Conservation (phyloP, 1,284 basidiomycete genomes). For the Cystobasidium pallidum region DNA sequence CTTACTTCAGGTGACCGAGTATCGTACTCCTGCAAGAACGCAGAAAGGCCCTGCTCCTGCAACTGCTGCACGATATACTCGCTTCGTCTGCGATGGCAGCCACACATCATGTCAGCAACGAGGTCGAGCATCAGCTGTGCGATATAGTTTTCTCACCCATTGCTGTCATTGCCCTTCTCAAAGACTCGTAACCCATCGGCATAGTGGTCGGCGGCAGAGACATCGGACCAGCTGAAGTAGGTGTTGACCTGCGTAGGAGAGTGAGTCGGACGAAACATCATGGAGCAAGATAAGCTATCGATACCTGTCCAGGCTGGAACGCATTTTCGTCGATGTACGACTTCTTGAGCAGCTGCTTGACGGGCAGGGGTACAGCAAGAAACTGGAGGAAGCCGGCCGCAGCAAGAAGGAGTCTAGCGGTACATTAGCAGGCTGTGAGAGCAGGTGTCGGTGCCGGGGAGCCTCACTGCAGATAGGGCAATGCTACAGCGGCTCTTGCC, state of each 20-base stretch:
- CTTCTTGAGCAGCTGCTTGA: slow-evolving; percentile 63
- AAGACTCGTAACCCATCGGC: slow-evolving; percentile 61
- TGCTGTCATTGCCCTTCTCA: slow-evolving; percentile 60
- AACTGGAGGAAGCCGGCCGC: slow-evolving; percentile 49
- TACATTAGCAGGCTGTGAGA: not conserved
- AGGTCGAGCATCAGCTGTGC: too few species aligned
- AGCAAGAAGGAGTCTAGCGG: slow-evolving; percentile 44
- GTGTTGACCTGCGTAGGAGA: slow-evolving; percentile 69
- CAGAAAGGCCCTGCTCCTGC: slow-evolving; percentile 68
- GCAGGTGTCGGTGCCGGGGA: not conserved
- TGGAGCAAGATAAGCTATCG: slow-evolving; percentile 35
- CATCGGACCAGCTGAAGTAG: slow-evolving; percentile 85
- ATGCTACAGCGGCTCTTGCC: slow-evolving; percentile 5
- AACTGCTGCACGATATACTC: slow-evolving; percentile 66
- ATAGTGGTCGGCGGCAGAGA: slow-evolving; percentile 77
- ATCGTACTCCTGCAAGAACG: slow-evolving; percentile 70
- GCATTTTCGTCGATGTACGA: slow-evolving; percentile 93
- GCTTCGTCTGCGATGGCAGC: slow-evolving; percentile 65
- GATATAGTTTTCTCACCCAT: not conserved
- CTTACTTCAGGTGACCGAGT: slow-evolving; percentile 57
- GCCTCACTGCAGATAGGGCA: slow-evolving; percentile 31
- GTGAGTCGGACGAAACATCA: not conserved
- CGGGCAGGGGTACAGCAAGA: slow-evolving; percentile 45
- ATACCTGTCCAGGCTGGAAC: slow-evolving; percentile 81
- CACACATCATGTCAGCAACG: too few species aligned